Base-by-base conservation (phyloP, 2,329 filamentous ascomycete genomes). In the Chaetomiaceae sp. region DNA sequence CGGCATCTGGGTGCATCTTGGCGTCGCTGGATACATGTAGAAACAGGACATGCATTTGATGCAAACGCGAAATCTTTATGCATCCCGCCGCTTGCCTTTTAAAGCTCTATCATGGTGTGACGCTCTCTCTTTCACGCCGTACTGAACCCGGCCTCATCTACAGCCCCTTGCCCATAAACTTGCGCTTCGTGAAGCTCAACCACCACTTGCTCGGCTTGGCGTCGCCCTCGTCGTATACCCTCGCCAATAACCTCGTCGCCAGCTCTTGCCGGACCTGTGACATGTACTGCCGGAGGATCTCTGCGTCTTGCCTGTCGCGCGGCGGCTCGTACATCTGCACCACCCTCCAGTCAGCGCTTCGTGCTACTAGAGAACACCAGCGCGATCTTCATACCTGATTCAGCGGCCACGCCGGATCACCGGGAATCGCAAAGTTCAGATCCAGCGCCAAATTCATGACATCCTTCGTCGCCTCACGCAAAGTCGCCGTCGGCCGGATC, bases 101-200 rank as follows among this genome's bases (percentile, higher is more conserved):
- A 4, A 14, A 33, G 51, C 15, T 54, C 51, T 49, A 40, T 51
- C 27, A 17, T 40, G 19, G 36, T 15, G 25, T 15, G n/a, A 29
- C 29, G 25, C 29, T 12, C 7, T 43, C 2, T n/a, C 12, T 22
- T 7, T 17, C 36, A 17, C n/a, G 6, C 33, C 20, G 23, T 37
- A 7, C 20, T 23, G 15, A n/a, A 9, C 31, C 9, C 33, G 8
- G 8, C 14, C 8, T 9, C 27, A 12, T 12, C 70, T 78, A 91
- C 73, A 94, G 76, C 62, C 83, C 82, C 83, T 97, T 97, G 71
- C 91, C 91, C 94, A 99, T 97, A 69, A 99, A 99, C 83, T 96
- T 96, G 75, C 94, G 86, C 85, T 97, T 97, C 50, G 89, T 89
- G 71, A 96, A 99, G 79, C 94, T 97, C 70, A 99, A 74, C 94